Evolutionary conservation across 139 green algal genomes (phyloP).

Genomic region (Tetradesmus obliquus): DNA sequence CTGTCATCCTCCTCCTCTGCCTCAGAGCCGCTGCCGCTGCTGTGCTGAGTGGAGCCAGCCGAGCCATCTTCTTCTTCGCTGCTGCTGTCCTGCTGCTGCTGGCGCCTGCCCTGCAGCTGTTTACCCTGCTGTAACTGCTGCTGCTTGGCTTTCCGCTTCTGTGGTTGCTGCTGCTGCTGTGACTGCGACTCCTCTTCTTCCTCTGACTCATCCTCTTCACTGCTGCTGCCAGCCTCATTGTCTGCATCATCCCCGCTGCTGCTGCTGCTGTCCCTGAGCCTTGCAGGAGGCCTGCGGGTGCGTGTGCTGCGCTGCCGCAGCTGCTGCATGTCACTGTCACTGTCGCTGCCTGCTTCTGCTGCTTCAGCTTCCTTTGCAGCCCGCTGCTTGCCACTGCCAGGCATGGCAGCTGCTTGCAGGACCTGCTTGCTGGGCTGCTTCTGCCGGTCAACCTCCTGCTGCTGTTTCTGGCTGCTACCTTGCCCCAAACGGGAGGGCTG

Average conservation of each 20-base stretch:
- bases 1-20: not conserved
- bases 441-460: not conserved
- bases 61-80: not conserved
- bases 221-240: not conserved
- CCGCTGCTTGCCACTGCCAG: not conserved
- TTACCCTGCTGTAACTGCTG: not conserved
- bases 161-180: not conserved
- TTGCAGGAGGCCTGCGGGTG: not conserved
- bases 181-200: not conserved
- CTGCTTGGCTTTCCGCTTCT: not conserved
- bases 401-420: not conserved
- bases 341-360: not conserved
- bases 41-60: not conserved
- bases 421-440: not conserved
- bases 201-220: not conserved
- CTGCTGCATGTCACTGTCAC: not conserved
- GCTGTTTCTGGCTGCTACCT: not conserved
- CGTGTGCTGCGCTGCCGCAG: not conserved
- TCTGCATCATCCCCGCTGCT: not conserved
- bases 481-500: not conserved
- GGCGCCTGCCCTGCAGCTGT: not conserved
- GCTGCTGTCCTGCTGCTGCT: conserved; percentile 2
- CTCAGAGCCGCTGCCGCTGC: not conserved
- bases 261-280: not conserved
- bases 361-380: not conserved